Base-by-base conservation (phyloP, 768 basidiomycete genomes). In the Lyophyllum shimeji region DNA sequence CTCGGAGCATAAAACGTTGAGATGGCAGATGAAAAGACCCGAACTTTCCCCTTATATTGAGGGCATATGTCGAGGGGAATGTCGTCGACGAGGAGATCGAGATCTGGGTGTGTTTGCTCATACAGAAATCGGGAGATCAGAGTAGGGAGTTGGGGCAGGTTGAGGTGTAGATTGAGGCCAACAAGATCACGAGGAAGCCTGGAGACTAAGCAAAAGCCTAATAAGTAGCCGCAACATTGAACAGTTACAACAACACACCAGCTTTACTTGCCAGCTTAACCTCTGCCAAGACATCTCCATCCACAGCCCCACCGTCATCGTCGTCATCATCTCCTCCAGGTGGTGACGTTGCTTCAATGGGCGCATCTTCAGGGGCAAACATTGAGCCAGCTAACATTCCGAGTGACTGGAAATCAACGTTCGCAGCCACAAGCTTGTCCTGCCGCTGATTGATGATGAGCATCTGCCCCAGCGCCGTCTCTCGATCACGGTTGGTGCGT, bases 31-130 rank as follows among this genome's bases (percentile, higher is more conserved):
- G 6, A 21, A 24, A 44, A 44, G 20, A 44, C 43, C 23, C 21
- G 43, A 21, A 44, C 21, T 18, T 45, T 59, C 2, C 47, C 20
- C 7, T 53, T 50, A 24, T 66, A 50, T n/a, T 21, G 9, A 9
- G 69, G 65, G 47, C 65, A 68, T 1, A 29, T 12, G 18, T 60
- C 37, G 17, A 65, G 46, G 9, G 60, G 57, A 15, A 43, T 43
- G 42, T 43, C 42, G 12, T 43, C 21, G n/a, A 43, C 21, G 3
- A 43, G n/a, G 42, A 43, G 42, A 20, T 43, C 42, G 12, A 43
- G 44, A 45, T 45, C 23, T 9, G 44, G 21, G 44, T 45, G 44
- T 2, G n/a, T 18, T 20, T 20, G 42, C 21, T 43, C 42, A 9
- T 29, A 29, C 8, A 45, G 43, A 21, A 44, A 44, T 7, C 8